Conservation (phyloP, 441 rosid species). For the Erysimum cheiri region DNA sequence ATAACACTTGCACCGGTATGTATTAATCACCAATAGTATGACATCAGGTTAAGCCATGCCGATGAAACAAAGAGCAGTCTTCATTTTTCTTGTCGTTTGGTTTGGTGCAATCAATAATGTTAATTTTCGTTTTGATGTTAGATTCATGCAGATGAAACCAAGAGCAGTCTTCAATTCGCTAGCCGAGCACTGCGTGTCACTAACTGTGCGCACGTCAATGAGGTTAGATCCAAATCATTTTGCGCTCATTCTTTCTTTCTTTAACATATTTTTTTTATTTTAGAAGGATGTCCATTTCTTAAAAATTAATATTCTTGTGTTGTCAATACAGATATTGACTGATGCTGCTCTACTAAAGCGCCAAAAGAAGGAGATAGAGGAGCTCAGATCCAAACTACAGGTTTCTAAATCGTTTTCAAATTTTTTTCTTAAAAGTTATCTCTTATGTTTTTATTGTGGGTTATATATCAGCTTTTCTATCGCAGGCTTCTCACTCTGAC, state of each 20-base stretch:
- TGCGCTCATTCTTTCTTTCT: conserved; percentile 21
- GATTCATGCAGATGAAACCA: conserved; percentile 97
- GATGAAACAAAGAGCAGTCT: conserved; percentile 87
- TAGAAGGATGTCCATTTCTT: conserved; percentile 22
- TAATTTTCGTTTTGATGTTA: conserved; percentile 47
- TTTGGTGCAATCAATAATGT: conserved; percentile 23
- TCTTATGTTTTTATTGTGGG: conserved; percentile 7
- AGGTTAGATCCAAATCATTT: conserved; percentile 58
- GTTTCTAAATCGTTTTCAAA: conserved; percentile 44
- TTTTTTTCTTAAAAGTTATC: not conserved
- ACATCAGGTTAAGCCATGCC: conserved; percentile 36
- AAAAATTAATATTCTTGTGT: conserved; percentile 29
- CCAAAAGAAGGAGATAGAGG: conserved; percentile 97
- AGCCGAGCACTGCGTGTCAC: conserved; percentile 94
- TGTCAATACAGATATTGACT: conserved; percentile 69
- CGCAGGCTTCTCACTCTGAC: conserved; percentile 90
- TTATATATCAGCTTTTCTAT: conserved; percentile 23
- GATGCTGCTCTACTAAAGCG: conserved; percentile 98
- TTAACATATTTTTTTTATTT: conserved; percentile 25
- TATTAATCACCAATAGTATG: conserved; percentile 27
- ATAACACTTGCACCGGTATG: conserved; percentile 94
- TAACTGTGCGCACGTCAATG: conserved; percentile 95
- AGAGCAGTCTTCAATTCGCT: conserved; percentile 95
- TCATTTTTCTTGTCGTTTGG: conserved; percentile 53
- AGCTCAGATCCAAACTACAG: conserved; percentile 92